These are phyloP conservation scores for Hypomyces rosellus DNA, from an alignment of 2,329 filamentous ascomycete genomes.

Conservation along the genomic window DNA sequence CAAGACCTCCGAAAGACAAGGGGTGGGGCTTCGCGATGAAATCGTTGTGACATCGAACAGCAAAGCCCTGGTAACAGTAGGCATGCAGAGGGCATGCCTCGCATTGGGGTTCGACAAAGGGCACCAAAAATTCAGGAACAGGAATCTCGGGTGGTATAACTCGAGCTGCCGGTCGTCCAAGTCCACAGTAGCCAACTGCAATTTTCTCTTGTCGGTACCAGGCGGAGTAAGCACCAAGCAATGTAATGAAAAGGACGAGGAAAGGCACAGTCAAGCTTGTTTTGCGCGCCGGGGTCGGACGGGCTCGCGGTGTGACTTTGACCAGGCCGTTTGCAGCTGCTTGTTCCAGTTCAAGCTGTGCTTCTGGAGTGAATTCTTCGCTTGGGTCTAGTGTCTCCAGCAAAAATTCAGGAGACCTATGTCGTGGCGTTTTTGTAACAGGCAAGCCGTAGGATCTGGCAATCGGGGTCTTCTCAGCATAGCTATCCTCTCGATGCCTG, in stretches of 20 bases:
- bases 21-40: slow-evolving; percentile 84
- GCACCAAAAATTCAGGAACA: slow-evolving; percentile 66
- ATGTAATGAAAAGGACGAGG: slow-evolving; percentile 62
- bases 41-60: slow-evolving; percentile 75
- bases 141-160: slow-evolving; percentile 43
- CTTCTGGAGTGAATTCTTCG: slow-evolving; percentile 93
- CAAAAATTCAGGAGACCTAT: slow-evolving; percentile 27
- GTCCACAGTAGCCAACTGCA: slow-evolving; percentile 90
- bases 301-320: slow-evolving; percentile 37
- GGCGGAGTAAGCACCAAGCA: slow-evolving; percentile 65
- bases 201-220: slow-evolving; percentile 95
- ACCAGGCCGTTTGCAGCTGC: slow-evolving; percentile 50
- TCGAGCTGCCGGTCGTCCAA: slow-evolving; percentile 57
- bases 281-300: slow-evolving; percentile 32
- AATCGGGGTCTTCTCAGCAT: slow-evolving; percentile 21
- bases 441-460: slow-evolving; percentile 55
- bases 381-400: slow-evolving; percentile 61
- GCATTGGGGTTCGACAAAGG: slow-evolving; percentile 70
- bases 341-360: slow-evolving; percentile 72
- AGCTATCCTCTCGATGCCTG: slow-evolving; percentile 39
- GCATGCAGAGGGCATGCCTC: slow-evolving; percentile 88
- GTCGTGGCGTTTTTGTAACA: slow-evolving; percentile 27
- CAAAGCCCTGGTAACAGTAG: slow-evolving; percentile 73
- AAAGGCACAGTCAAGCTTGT: slow-evolving; percentile 57
- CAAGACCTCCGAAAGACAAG: slow-evolving; percentile 68